Conservation (phyloP, 768 basidiomycete species). For the Amanita pallidorosea region DNA sequence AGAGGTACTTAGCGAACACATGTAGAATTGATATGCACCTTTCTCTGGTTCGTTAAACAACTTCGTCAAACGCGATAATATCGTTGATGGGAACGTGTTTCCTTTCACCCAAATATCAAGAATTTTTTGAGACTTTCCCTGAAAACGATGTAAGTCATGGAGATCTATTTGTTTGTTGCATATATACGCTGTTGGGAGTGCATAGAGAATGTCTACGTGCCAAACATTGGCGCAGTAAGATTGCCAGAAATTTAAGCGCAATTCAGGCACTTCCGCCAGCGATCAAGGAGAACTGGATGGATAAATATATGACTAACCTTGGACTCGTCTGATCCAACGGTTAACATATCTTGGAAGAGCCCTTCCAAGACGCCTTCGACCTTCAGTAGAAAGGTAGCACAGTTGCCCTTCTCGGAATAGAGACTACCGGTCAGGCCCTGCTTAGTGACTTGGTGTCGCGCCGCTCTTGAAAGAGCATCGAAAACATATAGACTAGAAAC, state of each 20-base stretch:
- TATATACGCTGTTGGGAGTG: not conserved
- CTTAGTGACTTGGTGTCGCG: constrained; percentile 58
- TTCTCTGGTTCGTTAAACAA: constrained; percentile 61
- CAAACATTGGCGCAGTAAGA: not conserved
- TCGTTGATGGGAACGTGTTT: constrained; percentile 73
- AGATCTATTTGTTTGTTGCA: constrained; percentile 26
- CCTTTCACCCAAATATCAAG: constrained; percentile 96
- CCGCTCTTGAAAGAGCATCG: constrained; percentile 85
- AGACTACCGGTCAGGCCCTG: constrained; percentile 45
- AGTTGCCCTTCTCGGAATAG: constrained; percentile 50
- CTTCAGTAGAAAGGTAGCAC: constrained; percentile 79
- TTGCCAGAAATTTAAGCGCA: not conserved
- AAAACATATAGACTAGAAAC: constrained; percentile 88
- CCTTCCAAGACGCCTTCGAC: constrained; percentile 87
- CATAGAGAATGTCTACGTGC: too few species aligned
- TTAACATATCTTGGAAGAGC: constrained; percentile 76
- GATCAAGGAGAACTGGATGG: not conserved
- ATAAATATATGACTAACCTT: constrained; percentile 59
- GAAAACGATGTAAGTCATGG: constrained; percentile 22
- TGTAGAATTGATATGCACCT: constrained; percentile 75
- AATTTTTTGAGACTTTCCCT: constrained; percentile 97
- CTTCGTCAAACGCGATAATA: constrained; percentile 63
- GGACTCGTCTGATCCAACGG: constrained; percentile 53
- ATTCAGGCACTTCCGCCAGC: not conserved
- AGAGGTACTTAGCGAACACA: constrained; percentile 78